phyloP scores from a whole-genome alignment of 1,284 basidiomycete genomes.

The Volvariella volvacea region DNA sequence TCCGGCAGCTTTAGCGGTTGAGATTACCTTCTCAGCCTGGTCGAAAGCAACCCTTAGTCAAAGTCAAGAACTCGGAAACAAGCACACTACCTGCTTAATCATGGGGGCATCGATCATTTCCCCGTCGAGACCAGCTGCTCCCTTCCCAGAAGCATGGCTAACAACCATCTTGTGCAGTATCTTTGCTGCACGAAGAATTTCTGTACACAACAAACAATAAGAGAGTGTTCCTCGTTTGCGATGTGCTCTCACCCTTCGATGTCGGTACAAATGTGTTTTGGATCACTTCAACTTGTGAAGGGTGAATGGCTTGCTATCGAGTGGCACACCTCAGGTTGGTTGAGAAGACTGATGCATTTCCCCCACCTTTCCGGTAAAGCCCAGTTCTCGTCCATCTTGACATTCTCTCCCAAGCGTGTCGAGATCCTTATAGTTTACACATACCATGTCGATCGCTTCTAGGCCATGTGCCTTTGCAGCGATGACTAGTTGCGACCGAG shows the following conservation, averaged over 20 bases:
- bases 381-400: constrained; percentile 68
- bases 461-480: constrained; percentile 82
- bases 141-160: constrained; percentile 36
- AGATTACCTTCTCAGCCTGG: constrained; percentile 64
- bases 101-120: constrained; percentile 94
- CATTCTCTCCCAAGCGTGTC: constrained; percentile 72
- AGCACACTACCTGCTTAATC: constrained; percentile 69
- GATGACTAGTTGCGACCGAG: constrained; percentile 81
- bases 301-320: constrained; percentile 89
- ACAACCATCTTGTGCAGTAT: constrained; percentile 65
- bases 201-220: constrained; percentile 30
- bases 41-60: constrained; percentile 14
- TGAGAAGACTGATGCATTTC: no score
- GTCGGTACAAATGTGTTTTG: constrained; percentile 79
- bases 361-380: constrained; percentile 82
- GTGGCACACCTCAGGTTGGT: constrained; percentile 3
- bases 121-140: constrained; percentile 50
- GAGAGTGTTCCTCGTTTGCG: neutral
- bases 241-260: constrained; percentile 43
- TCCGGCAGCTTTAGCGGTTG: constrained; percentile 57
- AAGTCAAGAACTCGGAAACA: constrained; percentile 7
- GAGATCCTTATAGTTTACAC: constrained; percentile 82
- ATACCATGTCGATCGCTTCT: constrained; percentile 91
- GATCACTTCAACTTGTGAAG: constrained; percentile 75
- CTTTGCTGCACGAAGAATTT: constrained; percentile 72